Base-by-base conservation (phyloP, 1,284 basidiomycete species). In the Apiotrichum porosum region DNA sequence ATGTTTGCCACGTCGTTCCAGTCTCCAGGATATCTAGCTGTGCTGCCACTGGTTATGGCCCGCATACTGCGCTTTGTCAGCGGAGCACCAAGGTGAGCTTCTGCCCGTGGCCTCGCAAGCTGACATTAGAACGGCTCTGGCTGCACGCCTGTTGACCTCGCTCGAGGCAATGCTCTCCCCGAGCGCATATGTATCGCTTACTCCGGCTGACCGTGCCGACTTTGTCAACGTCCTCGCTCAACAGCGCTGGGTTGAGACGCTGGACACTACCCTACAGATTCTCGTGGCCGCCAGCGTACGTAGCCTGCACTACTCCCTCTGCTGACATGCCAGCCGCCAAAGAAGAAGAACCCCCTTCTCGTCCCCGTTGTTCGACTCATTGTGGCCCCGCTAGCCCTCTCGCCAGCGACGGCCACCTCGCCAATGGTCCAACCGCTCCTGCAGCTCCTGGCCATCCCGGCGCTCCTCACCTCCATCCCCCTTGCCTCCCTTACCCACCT, bases 391-490 rank as follows among this genome's bases (percentile, higher is more conserved):
- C 44, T 65, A 28, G 33, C 46, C 0, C 34, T 67, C 15, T 43
- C 57, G 2, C 36, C 42, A 12, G n/a, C 43, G 10, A 40, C 42
- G 3, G 10, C 22, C 21, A 24, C 21, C 1, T 54, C 56, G 6
- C 37, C 58, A 3, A 19, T 71, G 12, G 39, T 64, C 21, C 44
- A 60, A 3, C 58, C 67, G 4, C 47, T 70, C 13, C 36, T 72
- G 39, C 58, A 68, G 33, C 58, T 74, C 15, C 58, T 74, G 22
- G 57, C 70, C 0, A 45, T 72, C n/a, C 72, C 70, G 3, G 55
- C 67, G 3, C 56, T 74, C 3, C 67, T 66, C 6, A 54, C 63
- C 4, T 50, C 56, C n/a, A 54, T 74, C 21, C 72, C 72, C n/a
- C 45, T 74, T 23, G 47, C 61, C 3, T 61, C 69, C 2, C 58